These are phyloP conservation scores for Claviceps sorghi DNA, from an alignment of 2,329 filamentous ascomycete species.

Conservation along the genomic window DNA sequence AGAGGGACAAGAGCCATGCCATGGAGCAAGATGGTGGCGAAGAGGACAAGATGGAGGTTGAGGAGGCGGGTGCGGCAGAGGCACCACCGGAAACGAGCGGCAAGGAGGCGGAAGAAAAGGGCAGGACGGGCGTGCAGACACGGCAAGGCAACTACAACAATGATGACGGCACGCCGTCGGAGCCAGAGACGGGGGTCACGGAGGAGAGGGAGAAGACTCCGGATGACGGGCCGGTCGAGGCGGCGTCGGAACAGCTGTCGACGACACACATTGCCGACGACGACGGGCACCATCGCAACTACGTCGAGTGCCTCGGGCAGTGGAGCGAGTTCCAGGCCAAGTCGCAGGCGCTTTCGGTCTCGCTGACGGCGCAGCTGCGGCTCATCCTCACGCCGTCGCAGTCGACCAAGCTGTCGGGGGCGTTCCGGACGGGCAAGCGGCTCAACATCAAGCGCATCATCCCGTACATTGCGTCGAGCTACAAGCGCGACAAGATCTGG, in stretches of 20 bases:
- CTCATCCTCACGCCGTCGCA: conserved; percentile 90
- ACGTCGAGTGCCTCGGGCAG: conserved; percentile 48
- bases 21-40: conserved; percentile 39
- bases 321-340: conserved; percentile 76
- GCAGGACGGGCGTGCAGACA: conserved; percentile 45
- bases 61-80: conserved; percentile 17
- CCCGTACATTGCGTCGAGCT: conserved; percentile 93
- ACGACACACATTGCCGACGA: conserved; percentile 52
- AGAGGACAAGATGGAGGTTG: conserved; percentile 33
- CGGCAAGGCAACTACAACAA: conserved; percentile 43
- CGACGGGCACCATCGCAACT: conserved; percentile 32
- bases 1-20: conserved; percentile 26
- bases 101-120: conserved; percentile 32
- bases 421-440: conserved; percentile 93
- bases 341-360: conserved; percentile 74
- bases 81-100: conserved; percentile 23
- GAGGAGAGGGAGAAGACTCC: conserved; percentile 36
- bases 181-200: conserved; percentile 22
- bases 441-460: conserved; percentile 99
- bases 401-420: conserved; percentile 88
- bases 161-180: conserved; percentile 29
- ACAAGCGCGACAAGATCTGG: conserved; percentile 99
- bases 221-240: conserved; percentile 34
- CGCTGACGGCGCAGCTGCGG: conserved; percentile 84
- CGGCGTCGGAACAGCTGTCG: conserved; percentile 49